phyloP scores from a whole-genome alignment of 768 basidiomycete species.

The Pulveroboletus sp. region DNA sequence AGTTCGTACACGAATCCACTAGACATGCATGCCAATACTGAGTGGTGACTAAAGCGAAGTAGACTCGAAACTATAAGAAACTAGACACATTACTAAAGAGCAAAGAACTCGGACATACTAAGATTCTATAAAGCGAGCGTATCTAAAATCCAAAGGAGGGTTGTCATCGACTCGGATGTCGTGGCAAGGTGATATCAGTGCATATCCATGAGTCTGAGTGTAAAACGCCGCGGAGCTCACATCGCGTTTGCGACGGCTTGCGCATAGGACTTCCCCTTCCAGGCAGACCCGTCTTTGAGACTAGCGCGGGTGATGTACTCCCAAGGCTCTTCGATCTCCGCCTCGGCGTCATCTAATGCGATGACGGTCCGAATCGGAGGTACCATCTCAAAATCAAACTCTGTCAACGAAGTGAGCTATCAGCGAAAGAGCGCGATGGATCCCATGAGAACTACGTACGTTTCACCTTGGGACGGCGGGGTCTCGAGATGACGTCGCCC shows the following conservation, averaged over 20 bases:
- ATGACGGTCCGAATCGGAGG: slow-evolving; percentile 31
- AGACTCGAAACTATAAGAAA: slow-evolving; percentile 6
- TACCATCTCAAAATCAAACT: slow-evolving; percentile 28
- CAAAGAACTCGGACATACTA: background rate
- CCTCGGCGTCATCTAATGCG: slow-evolving; percentile 28
- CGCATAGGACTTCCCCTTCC: slow-evolving; percentile 33
- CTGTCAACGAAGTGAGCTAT: slow-evolving; percentile 9
- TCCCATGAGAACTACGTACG: slow-evolving; percentile 13
- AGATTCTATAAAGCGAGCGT: slow-evolving; percentile 13
- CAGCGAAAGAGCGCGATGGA: background rate
- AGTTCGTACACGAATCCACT: too few species aligned
- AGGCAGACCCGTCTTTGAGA: slow-evolving; percentile 23
- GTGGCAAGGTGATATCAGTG: slow-evolving; percentile 1
- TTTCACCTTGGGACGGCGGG: slow-evolving; percentile 22
- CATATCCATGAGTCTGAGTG: background rate
- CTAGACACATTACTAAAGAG: slow-evolving; percentile 15
- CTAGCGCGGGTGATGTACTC: slow-evolving; percentile 31
- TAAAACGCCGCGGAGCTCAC: slow-evolving; percentile 5
- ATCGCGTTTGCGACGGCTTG: slow-evolving; percentile 25
- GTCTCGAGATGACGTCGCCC: slow-evolving; percentile 25
- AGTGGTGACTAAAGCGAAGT: too few species aligned
- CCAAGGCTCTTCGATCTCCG: slow-evolving; percentile 29
- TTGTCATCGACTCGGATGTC: slow-evolving; percentile 14
- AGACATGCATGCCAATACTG: too few species aligned
- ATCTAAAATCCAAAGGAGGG: slow-evolving; percentile 13